These are phyloP conservation scores for Tolypocladium capitatum DNA, from an alignment of 2,329 filamentous ascomycete species.

Conservation along the genomic window DNA sequence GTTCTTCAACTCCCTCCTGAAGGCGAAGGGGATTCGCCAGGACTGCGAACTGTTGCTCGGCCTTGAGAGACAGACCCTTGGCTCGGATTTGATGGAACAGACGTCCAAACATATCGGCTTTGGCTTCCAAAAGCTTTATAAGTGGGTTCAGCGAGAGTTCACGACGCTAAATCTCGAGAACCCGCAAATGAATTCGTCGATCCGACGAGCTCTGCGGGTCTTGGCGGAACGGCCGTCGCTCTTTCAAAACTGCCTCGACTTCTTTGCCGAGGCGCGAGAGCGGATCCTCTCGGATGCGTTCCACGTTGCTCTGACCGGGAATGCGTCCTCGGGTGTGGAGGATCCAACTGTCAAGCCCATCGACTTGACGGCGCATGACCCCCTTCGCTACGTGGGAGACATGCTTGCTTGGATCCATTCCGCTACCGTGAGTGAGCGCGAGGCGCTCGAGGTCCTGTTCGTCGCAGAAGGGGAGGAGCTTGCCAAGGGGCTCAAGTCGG, in stretches of 20 bases:
- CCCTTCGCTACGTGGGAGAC: constrained; percentile 81
- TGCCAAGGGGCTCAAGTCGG: constrained; percentile 65
- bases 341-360: constrained; percentile 70
- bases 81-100: constrained; percentile 82
- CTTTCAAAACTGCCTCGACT: constrained; percentile 88
- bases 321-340: constrained; percentile 40
- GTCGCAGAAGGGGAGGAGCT: constrained; percentile 84
- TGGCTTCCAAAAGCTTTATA: constrained; percentile 89
- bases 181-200: constrained; percentile 75
- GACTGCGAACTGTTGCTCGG: constrained; percentile 85
- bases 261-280: constrained; percentile 82
- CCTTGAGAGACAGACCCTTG: constrained; percentile 77
- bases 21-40: constrained; percentile 74
- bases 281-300: constrained; percentile 80
- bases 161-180: constrained; percentile 87
- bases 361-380: constrained; percentile 84
- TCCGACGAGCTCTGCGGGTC: constrained; percentile 71
- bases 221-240: constrained; percentile 79
- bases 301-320: constrained; percentile 73
- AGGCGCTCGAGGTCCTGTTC: constrained; percentile 84
- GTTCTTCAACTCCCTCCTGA: constrained; percentile 66
- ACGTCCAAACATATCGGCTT: constrained; percentile 75
- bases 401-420: constrained; percentile 98
- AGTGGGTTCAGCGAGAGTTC: constrained; percentile 90
- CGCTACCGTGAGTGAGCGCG: constrained; percentile 81